Evolutionary conservation across 2,329 filamentous ascomycete species (phyloP).

Genomic region (Neopestalotiopsis clavispora): DNA sequence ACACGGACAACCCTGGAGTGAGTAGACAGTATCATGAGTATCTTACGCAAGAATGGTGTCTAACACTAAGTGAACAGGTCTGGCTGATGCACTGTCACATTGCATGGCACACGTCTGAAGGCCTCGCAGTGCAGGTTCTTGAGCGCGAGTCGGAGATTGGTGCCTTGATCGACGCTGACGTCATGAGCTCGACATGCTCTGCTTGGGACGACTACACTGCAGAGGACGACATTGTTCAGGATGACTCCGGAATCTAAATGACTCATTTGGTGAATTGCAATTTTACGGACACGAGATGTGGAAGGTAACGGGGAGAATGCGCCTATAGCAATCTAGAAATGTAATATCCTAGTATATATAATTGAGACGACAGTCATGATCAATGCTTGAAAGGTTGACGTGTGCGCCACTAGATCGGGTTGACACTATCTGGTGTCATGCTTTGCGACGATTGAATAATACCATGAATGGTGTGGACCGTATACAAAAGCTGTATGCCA

Average conservation of each 20-base stretch:
- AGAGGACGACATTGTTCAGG: constrained; percentile 23
- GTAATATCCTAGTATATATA: no score
- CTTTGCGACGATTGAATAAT: no score
- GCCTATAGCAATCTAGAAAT: no score
- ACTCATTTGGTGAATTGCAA: neutral
- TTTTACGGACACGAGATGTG: no score
- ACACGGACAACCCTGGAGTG: constrained; percentile 55
- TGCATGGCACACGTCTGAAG: constrained; percentile 52
- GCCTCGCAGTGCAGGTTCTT: constrained; percentile 57
- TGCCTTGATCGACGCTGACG: constrained; percentile 23
- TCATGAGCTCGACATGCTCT: constrained; percentile 31
- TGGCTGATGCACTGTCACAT: constrained; percentile 45
- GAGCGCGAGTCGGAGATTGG: constrained; percentile 36
- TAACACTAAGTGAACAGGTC: constrained; percentile 7
- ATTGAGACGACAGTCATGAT: no score
- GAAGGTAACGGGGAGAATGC: no score
- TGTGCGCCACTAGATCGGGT: no score
- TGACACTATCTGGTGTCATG: no score
- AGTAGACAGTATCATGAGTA: neutral
- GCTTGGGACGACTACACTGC: constrained; percentile 33
- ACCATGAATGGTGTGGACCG: no score
- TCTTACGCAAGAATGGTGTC: neutral
- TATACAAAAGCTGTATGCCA: no score
- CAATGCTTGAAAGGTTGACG: no score
- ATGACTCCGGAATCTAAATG: constrained; percentile 36